Percentiles rank a stretch among this genome's conserved stretches.
These are phyloP conservation scores for Ustilago cynodontis DNA, from an alignment of 1,284 basidiomycete species.

Conservation along the genomic window DNA sequence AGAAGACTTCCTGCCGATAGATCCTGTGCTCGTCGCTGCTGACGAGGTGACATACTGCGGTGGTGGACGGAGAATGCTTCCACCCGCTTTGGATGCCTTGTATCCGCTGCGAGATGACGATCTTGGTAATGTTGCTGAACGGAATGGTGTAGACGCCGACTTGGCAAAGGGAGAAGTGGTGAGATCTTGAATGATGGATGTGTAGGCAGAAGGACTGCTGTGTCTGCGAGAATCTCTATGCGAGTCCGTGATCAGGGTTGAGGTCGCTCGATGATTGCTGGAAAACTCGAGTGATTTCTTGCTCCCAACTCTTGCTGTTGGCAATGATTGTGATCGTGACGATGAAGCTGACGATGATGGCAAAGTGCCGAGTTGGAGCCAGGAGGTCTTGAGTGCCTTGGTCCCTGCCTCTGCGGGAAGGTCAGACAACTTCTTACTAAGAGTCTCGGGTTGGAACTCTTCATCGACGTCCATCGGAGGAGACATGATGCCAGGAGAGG, in stretches of 20 bases:
- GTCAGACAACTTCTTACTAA: constrained; percentile 31
- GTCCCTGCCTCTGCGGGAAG: not conserved
- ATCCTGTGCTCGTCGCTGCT: not conserved
- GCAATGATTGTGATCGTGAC: constrained; percentile 35
- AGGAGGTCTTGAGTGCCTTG: constrained; percentile 12
- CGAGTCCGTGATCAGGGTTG: constrained; percentile 18
- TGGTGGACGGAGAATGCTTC: constrained; percentile 20
- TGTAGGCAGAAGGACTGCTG: constrained; percentile 16
- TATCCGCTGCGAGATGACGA: constrained; percentile 12
- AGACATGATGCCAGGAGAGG: constrained; percentile 38
- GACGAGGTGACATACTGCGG: not conserved
- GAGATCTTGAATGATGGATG: constrained; percentile 36
- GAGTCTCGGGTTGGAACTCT: constrained; percentile 19
- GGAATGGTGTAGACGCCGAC: constrained; percentile 17
- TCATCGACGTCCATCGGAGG: constrained; percentile 24
- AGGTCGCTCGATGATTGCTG: constrained; percentile 2
- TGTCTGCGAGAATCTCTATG: constrained; percentile 21
- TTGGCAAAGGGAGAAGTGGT: constrained; percentile 29
- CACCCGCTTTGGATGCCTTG: not conserved
- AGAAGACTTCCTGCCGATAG: not conserved
- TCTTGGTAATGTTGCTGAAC: constrained; percentile 37
- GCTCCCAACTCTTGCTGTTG: constrained; percentile 7
- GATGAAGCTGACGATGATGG: constrained; percentile 17
- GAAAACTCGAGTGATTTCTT: constrained; percentile 12
- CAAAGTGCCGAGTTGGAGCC: constrained; percentile 29